Conservation (phyloP, 768 basidiomycete species). For the Collybia sordida region DNA sequence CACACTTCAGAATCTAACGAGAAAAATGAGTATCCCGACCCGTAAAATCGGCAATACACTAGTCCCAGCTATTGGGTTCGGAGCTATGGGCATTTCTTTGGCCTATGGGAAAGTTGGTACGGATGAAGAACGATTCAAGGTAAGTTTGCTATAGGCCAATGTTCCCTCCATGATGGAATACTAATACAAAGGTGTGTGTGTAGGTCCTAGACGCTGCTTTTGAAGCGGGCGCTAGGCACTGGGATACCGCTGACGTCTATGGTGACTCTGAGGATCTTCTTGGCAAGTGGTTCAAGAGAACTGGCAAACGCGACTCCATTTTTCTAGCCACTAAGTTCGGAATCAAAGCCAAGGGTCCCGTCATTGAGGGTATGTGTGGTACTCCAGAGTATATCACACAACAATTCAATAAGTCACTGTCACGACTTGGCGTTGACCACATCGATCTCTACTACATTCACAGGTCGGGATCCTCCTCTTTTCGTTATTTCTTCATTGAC, state of each 20-base stretch:
- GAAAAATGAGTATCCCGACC: slow-evolving; percentile 24
- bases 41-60: slow-evolving; percentile 34
- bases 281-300: slow-evolving; percentile 39
- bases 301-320: slow-evolving; percentile 49
- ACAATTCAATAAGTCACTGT: slow-evolving; percentile 37
- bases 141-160: neutral
- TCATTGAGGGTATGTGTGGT: slow-evolving; percentile 16
- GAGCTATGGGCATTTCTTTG: slow-evolving; percentile 50
- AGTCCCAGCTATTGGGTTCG: slow-evolving; percentile 47
- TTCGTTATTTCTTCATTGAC: slow-evolving; percentile 8
- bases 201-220: slow-evolving; percentile 44
- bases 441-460: slow-evolving; percentile 52
- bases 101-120: slow-evolving; percentile 37
- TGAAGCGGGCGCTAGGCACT: slow-evolving; percentile 40
- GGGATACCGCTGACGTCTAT: slow-evolving; percentile 48
- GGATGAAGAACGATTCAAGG: slow-evolving; percentile 47
- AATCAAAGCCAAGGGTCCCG: slow-evolving; percentile 1
- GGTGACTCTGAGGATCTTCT: slow-evolving; percentile 43
- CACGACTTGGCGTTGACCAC: slow-evolving; percentile 36
- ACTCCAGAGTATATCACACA: slow-evolving; percentile 39
- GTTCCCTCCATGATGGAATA: neutral
- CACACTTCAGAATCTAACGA: too few species aligned
- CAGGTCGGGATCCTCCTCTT: slow-evolving; percentile 2
- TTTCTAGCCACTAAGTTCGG: slow-evolving; percentile 62
- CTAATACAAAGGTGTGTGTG: neutral